Evolutionary conservation across 2,329 filamentous ascomycete genomes (phyloP).

Genomic region (Pleoardoris graminearum): DNA sequence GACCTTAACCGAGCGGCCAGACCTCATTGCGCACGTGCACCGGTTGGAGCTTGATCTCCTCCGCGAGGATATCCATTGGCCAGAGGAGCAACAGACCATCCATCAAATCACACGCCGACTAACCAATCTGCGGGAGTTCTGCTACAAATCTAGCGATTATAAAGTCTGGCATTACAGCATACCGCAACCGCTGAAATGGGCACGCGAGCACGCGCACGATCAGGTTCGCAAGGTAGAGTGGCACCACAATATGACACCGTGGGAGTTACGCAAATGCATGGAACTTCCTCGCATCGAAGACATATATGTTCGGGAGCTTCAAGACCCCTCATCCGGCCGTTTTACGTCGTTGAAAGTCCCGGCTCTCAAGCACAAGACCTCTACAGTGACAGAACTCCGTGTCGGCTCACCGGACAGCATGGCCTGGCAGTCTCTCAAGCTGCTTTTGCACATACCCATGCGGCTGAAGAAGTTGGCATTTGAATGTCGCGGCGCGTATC

Average conservation of each 20-base stretch:
- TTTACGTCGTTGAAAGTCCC: background rate
- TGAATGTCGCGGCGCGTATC: background rate
- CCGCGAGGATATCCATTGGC: conserved; percentile 9
- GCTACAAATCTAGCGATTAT: conserved; percentile 8
- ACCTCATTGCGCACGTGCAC: conserved; percentile 10
- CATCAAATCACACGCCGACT: conserved; percentile 1
- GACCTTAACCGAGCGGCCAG: conserved; percentile 6
- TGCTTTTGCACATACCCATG: background rate
- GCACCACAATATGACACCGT: conserved; percentile 10
- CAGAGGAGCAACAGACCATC: conserved; percentile 8
- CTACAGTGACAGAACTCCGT: conserved; percentile 5
- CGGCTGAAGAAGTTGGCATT: conserved; percentile 1
- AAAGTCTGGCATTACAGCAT: conserved; percentile 11
- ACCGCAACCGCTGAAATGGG: conserved; percentile 4
- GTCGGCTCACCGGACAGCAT: background rate
- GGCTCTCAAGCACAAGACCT: background rate
- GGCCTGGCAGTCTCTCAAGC: background rate
- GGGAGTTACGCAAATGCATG: conserved; percentile 5
- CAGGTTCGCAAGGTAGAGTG: conserved; percentile 9
- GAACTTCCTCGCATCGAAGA: conserved; percentile 7
- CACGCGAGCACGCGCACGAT: background rate
- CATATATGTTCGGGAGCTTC: conserved; percentile 8
- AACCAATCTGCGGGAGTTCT: conserved; percentile 10
- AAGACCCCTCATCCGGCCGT: background rate
- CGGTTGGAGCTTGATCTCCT: conserved; percentile 10